Evolutionary conservation across 1,284 basidiomycete species (phyloP).

Genomic region (Melampsora larici-populina): DNA sequence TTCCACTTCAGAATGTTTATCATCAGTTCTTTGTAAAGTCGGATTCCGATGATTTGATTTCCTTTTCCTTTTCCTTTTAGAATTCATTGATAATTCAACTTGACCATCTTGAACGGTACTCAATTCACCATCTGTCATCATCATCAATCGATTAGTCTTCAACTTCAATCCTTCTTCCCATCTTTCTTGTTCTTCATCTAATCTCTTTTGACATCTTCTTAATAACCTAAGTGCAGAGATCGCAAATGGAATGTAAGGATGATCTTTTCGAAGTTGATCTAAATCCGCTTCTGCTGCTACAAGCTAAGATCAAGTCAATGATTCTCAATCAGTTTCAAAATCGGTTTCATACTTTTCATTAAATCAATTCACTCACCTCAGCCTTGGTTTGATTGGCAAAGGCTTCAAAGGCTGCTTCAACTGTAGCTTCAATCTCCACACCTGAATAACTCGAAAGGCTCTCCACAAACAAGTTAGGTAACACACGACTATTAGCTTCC

Average conservation of each 20-base stretch:
- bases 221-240: constrained; percentile 26
- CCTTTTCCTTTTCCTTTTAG: not conserved
- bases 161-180: not conserved
- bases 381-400: constrained; percentile 18
- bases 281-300: constrained; percentile 17
- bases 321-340: too few relatives aligned
- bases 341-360: too few relatives aligned
- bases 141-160: not conserved
- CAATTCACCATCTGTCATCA: not conserved
- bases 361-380: not conserved
- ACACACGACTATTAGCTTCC: constrained; percentile 30
- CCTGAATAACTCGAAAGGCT: constrained; percentile 35
- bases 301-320: not conserved
- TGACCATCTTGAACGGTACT: too few relatives aligned
- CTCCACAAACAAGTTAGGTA: constrained; percentile 39
- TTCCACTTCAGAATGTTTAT: not conserved
- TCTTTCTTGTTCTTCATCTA: constrained; percentile 11
- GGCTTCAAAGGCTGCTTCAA: constrained; percentile 20
- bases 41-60: not conserved
- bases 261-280: constrained; percentile 3
- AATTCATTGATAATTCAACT: not conserved
- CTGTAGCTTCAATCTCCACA: not conserved
- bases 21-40: too few relatives aligned
- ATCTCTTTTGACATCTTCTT: constrained; percentile 6
- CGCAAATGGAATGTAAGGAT: constrained; percentile 34